Conservation (phyloP, 2,329 filamentous ascomycete genomes). For the Simplicillium sp. region DNA sequence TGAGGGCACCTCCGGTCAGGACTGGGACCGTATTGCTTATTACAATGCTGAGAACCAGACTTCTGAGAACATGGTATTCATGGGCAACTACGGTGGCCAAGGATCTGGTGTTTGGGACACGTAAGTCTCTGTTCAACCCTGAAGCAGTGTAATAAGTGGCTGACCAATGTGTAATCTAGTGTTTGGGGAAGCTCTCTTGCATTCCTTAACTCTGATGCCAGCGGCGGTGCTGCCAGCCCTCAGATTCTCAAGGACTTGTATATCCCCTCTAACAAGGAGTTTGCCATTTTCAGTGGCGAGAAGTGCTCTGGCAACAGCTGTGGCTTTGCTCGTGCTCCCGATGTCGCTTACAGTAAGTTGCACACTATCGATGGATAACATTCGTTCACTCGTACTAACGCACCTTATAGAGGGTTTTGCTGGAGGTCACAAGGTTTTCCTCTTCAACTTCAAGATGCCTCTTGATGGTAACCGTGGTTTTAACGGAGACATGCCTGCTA, state of each 20-base stretch:
- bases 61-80: conserved; percentile 35
- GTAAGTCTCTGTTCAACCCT: conserved; percentile 19
- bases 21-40: conserved; percentile 33
- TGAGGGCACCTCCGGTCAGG: conserved; percentile 10
- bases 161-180: conserved; percentile 14
- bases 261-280: conserved; percentile 34
- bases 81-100: conserved; percentile 36
- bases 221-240: conserved; percentile 24
- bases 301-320: conserved; percentile 30
- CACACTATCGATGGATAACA: background rate
- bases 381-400: conserved; percentile 4
- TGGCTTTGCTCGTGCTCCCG: conserved; percentile 31
- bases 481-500: conserved; percentile 60
- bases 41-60: conserved; percentile 30
- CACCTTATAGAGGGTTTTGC: conserved; percentile 53
- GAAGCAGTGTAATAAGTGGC: background rate
- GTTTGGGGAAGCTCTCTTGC: conserved; percentile 35
- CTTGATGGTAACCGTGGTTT: conserved; percentile 39
- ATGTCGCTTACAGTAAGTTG: conserved; percentile 34
- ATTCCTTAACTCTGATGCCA: conserved; percentile 33
- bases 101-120: conserved; percentile 32
- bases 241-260: conserved; percentile 27
- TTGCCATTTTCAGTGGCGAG: conserved; percentile 34
- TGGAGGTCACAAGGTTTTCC: conserved; percentile 61
- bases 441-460: conserved; percentile 68